These are phyloP conservation scores for Chaetomidium leptoderma DNA, from an alignment of 495 filamentous ascomycete genomes.

Conservation along the genomic window DNA sequence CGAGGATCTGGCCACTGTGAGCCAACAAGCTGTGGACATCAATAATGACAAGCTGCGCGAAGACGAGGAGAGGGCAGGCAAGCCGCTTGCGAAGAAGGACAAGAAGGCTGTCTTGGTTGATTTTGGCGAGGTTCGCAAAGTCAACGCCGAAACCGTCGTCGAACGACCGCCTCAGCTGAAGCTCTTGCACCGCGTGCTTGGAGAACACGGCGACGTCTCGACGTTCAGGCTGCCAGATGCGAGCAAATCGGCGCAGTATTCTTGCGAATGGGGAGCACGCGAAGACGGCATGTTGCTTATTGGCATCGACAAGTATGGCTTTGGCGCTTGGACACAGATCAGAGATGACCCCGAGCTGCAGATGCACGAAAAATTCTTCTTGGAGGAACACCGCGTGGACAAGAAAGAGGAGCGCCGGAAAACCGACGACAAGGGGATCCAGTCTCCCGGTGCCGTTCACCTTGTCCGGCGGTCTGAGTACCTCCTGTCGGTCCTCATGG, in stretches of 20 bases:
- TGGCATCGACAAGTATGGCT: constrained; percentile 87
- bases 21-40: constrained; percentile 65
- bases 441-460: constrained; percentile 93
- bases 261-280: constrained; percentile 80
- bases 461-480: constrained; percentile 94
- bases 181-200: constrained; percentile 69
- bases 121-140: constrained; percentile 81
- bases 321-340: constrained; percentile 89
- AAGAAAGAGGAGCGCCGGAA: constrained; percentile 88
- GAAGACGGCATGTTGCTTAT: constrained; percentile 98
- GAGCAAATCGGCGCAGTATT: constrained; percentile 79
- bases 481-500: constrained; percentile 81
- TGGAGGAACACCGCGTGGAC: constrained; percentile 97
- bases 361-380: constrained; percentile 87
- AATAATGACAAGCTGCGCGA: constrained; percentile 64
- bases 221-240: constrained; percentile 88
- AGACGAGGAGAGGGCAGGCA: constrained; percentile 68
- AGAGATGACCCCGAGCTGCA: constrained; percentile 84
- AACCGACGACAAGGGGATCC: constrained; percentile 69
- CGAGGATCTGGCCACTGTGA: constrained; percentile 45
- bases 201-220: constrained; percentile 56
- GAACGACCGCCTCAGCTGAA: constrained; percentile 85
- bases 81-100: constrained; percentile 86
- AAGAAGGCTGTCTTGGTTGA: constrained; percentile 94
- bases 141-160: constrained; percentile 91